phyloP scores from a whole-genome alignment of 2,329 filamentous ascomycete species.

The Penicillium sp. region DNA sequence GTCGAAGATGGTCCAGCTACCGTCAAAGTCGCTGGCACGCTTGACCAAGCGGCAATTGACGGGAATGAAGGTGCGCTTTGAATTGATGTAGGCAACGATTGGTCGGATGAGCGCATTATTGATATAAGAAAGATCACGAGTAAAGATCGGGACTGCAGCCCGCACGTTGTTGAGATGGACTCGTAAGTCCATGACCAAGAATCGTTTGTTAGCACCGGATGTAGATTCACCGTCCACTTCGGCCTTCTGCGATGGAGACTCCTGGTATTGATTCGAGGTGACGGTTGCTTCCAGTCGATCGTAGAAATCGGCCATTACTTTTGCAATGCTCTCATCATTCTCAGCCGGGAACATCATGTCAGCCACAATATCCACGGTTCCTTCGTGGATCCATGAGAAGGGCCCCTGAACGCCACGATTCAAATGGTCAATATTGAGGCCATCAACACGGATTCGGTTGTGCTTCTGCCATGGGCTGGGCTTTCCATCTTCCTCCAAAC shows the following conservation, averaged over 20 bases:
- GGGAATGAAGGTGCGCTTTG: constrained; percentile 89
- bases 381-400: constrained; percentile 97
- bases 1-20: constrained; percentile 91
- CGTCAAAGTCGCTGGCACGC: constrained; percentile 82
- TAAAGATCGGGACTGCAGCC: constrained; percentile 89
- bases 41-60: constrained; percentile 95
- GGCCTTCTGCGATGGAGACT: constrained; percentile 16
- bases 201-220: constrained; percentile 60
- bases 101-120: constrained; percentile 93
- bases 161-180: constrained; percentile 93
- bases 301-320: constrained; percentile 96
- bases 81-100: constrained; percentile 98
- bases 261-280: constrained; percentile 65
- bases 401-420: constrained; percentile 90
- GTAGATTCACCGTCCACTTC: constrained; percentile 27
- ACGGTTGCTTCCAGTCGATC: constrained; percentile 93
- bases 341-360: constrained; percentile 94
- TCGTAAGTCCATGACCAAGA: constrained; percentile 90
- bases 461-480: constrained; percentile 89
- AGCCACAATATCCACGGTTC: constrained; percentile 92
- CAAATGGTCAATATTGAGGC: constrained; percentile 89
- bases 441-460: constrained; percentile 86
- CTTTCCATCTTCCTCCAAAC: constrained; percentile 60
- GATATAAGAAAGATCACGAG: constrained; percentile 85
- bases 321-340: constrained; percentile 80